These are phyloP conservation scores for Chimonanthus salicifolius DNA, from an alignment of 164 flowering plant genomes.

Conservation along the genomic window DNA sequence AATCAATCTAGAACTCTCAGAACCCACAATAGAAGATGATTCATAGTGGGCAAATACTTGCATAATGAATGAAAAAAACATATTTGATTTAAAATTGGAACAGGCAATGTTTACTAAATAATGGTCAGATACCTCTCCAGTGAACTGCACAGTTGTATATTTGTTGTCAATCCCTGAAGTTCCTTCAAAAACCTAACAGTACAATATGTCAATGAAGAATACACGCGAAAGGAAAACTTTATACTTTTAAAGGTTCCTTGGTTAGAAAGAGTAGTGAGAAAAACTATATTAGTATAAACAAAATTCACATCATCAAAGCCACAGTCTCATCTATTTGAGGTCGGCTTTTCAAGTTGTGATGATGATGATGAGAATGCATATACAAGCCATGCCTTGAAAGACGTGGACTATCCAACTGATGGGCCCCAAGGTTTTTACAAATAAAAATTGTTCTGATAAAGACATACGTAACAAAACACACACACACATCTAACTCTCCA, in stretches of 20 bases:
- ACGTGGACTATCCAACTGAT: not conserved
- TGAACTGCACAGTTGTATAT: slow-evolving; percentile 94
- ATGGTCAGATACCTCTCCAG: slow-evolving; percentile 76
- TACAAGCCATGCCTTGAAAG: not conserved
- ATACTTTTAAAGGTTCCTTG: not conserved
- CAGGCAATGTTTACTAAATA: not conserved
- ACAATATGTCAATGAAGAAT: slow-evolving; percentile 7
- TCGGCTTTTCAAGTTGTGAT: not conserved
- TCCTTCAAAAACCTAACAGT: slow-evolving; percentile 88
- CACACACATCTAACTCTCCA: no score
- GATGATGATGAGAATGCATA: no score
- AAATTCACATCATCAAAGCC: not conserved
- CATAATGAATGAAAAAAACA: not conserved
- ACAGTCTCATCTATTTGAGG: not conserved
- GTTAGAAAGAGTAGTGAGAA: not conserved
- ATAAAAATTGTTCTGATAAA: no score
- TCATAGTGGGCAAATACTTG: no score
- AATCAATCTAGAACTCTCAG: no score
- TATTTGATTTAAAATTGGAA: not conserved
- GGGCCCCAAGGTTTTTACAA: not conserved
- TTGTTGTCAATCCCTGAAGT: slow-evolving; percentile 99
- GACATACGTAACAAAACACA: no score
- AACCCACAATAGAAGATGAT: no score
- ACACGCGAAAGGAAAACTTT: not conserved
- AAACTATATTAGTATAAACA: not conserved